Percentiles rank a stretch among this genome's conserved stretches.
Conservation (phyloP, 345 rosid species). For the Syzygium jambos region DNA sequence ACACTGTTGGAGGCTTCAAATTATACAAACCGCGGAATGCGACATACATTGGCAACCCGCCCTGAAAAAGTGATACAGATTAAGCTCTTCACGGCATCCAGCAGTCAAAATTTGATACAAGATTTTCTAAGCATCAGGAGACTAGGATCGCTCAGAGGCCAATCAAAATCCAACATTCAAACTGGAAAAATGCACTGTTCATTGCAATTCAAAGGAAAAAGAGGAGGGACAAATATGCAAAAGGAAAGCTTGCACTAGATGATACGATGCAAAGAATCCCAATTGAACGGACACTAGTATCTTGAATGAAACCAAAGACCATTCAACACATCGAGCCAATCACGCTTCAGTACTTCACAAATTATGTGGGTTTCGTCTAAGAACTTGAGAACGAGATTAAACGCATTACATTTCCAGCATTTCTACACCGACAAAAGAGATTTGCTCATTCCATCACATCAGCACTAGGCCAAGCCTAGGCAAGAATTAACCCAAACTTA, state of each 20-base stretch:
- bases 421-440: neutral
- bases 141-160: neutral
- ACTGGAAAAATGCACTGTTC: neutral
- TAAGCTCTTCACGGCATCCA: neutral
- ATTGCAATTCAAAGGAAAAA: neutral
- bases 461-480: neutral
- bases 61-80: conserved; percentile 21
- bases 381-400: neutral
- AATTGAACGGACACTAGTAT: neutral
- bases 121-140: neutral
- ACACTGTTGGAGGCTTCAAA: conserved; percentile 81
- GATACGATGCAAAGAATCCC: neutral
- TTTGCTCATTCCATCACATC: neutral
- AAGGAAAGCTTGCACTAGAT: neutral
- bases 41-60: conserved; percentile 87
- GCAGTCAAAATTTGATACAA: neutral
- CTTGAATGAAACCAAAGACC: neutral
- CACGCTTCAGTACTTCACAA: neutral
- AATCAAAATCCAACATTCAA: neutral
- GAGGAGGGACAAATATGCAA: neutral
- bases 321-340: neutral
- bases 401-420: neutral
- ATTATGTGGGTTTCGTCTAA: neutral
- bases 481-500: neutral
- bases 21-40: conserved; percentile 85